A percentile compares a stretch with the other conserved stretches of the same genome.
These are phyloP conservation scores for Colletotrichum aenigma DNA, from an alignment of 2,329 filamentous ascomycete genomes.

Conservation along the genomic window DNA sequence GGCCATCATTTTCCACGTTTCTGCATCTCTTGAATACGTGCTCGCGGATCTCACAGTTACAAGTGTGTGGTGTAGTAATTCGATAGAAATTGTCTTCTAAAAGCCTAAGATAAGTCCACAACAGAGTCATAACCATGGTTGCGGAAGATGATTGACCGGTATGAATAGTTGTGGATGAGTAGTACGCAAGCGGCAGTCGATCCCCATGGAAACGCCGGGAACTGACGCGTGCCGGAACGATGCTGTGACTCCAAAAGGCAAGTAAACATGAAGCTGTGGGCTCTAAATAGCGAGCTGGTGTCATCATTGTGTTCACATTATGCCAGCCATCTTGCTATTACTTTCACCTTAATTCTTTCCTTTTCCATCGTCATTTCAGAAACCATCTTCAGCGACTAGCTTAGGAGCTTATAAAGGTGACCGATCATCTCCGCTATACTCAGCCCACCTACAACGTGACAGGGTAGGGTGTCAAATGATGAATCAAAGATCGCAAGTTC, in stretches of 20 bases:
- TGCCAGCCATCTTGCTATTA: background rate
- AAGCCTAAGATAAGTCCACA: background rate
- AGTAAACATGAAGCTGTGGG: background rate
- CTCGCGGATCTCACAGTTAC: background rate
- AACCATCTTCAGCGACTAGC: background rate
- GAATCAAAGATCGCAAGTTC: rapidly evolving
- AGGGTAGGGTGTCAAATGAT: background rate
- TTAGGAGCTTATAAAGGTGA: background rate
- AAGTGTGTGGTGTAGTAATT: rapidly evolving
- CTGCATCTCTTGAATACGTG: background rate
- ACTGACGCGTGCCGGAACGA: background rate
- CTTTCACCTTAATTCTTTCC: background rate
- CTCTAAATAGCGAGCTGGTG: background rate
- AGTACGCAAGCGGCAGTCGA: background rate
- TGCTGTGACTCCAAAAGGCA: background rate
- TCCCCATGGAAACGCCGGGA: background rate
- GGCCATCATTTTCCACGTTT: background rate
- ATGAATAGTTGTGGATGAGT: background rate
- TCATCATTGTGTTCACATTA: background rate
- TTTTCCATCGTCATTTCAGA: background rate
- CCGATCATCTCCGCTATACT: rapidly evolving
- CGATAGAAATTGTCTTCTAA: background rate
- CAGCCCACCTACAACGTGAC: background rate
- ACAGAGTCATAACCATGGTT: background rate
- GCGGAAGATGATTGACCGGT: background rate